A percentile compares a stretch with the other conserved stretches of the same genome.
phyloP scores from a whole-genome alignment of 345 rosid genomes.

The Raphanus sativus region DNA sequence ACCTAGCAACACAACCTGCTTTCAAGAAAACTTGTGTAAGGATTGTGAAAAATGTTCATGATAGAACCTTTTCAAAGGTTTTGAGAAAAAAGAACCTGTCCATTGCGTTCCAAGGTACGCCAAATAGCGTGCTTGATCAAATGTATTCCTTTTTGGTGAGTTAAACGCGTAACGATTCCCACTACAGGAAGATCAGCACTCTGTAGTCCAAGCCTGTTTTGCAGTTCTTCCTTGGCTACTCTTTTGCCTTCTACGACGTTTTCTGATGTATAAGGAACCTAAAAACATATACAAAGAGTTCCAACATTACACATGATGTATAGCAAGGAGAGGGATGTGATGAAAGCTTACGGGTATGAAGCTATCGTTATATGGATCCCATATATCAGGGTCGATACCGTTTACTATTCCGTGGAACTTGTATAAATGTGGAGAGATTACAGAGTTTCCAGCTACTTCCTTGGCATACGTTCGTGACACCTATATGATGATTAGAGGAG shows the following conservation, averaged over 20 bases:
- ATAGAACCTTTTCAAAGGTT: neutral
- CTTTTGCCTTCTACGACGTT: slow-evolving; percentile 82
- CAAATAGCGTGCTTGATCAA: slow-evolving; percentile 87
- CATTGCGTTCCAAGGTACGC: slow-evolving; percentile 74
- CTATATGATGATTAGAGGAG: slow-evolving; percentile 41
- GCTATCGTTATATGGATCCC: slow-evolving; percentile 90
- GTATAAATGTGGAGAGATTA: slow-evolving; percentile 65
- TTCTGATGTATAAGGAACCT: slow-evolving; percentile 77
- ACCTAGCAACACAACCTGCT: slow-evolving; percentile 86
- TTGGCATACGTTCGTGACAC: slow-evolving; percentile 78
- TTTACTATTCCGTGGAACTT: slow-evolving; percentile 91
- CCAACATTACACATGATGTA: neutral
- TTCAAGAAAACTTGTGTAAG: slow-evolving; percentile 13
- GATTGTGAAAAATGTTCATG: slow-evolving; percentile 9
- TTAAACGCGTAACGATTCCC: slow-evolving; percentile 82
- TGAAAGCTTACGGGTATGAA: slow-evolving; percentile 69
- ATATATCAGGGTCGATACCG: slow-evolving; percentile 94
- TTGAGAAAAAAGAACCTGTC: slow-evolving; percentile 55
- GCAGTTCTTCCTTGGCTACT: slow-evolving; percentile 87
- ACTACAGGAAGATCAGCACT: slow-evolving; percentile 66
- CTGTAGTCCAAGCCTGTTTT: slow-evolving; percentile 66
- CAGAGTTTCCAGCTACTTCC: slow-evolving; percentile 81
- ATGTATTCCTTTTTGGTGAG: slow-evolving; percentile 96
- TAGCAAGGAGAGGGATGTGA: neutral
- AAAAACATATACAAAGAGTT: slow-evolving; percentile 19